A percentile compares a stretch with the other conserved stretches of the same genome.
Conservation (phyloP, 305 asterid species). For the Plantago rigida region DNA sequence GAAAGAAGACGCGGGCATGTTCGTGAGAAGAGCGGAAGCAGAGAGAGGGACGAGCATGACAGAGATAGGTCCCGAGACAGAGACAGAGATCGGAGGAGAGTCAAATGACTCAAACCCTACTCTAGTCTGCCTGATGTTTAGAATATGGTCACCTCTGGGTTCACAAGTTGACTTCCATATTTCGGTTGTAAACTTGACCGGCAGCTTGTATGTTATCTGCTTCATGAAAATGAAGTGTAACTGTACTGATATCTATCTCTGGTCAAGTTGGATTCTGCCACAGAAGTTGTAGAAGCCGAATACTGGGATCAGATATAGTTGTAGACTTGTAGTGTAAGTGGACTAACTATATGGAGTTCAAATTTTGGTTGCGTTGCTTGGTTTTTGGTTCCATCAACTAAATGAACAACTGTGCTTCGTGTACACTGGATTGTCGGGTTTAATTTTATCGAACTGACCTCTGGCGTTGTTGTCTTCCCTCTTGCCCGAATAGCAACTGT, state of each 20-base stretch:
- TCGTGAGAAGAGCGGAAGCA: constrained; percentile 54
- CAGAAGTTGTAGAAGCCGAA: not conserved
- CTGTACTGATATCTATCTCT: not conserved
- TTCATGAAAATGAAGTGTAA: constrained; percentile 7
- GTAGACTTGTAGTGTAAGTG: not conserved
- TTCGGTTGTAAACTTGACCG: not conserved
- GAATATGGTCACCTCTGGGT: not conserved
- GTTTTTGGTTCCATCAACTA: too few species aligned
- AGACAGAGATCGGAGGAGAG: constrained; percentile 55
- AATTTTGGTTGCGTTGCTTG: not conserved
- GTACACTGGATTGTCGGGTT: too few species aligned
- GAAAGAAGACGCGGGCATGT: constrained; percentile 47
- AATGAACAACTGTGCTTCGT: too few species aligned
- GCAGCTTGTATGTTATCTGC: not conserved
- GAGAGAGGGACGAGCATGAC: constrained; percentile 61
- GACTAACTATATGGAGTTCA: not conserved
- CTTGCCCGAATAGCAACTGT: too few species aligned
- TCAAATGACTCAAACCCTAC: constrained; percentile 30
- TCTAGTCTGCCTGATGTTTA: not conserved
- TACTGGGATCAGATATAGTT: constrained; percentile 5
- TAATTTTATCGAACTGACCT: too few species aligned
- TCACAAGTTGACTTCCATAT: not conserved
- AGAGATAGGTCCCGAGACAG: constrained; percentile 56
- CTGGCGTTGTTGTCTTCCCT: too few species aligned
- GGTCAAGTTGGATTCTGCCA: not conserved